phyloP scores from a whole-genome alignment of 108 stramenopile genomes.

The Cylindrotheca closterium region DNA sequence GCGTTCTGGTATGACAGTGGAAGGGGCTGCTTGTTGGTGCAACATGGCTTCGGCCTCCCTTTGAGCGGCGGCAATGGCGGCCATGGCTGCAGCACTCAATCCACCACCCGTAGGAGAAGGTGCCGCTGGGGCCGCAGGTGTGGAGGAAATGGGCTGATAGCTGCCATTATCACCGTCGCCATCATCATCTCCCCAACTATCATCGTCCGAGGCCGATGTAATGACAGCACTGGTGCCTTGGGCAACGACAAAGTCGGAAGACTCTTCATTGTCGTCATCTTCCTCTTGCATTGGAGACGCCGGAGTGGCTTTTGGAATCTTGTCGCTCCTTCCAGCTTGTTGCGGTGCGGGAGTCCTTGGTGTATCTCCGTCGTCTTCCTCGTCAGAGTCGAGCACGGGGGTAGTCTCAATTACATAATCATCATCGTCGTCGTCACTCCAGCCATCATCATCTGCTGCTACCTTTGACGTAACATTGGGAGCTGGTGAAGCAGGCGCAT shows the following conservation, averaged over 20 bases:
- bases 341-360: background rate
- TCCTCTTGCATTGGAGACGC: slow-evolving; percentile 1
- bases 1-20: background rate
- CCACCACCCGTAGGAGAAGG: slow-evolving; percentile 5
- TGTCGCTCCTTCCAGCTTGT: background rate
- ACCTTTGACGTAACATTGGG: background rate
- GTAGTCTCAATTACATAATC: slow-evolving; percentile 5
- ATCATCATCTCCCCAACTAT: background rate
- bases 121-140: background rate
- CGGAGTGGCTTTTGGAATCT: background rate
- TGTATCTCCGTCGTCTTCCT: background rate
- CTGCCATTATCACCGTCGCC: background rate
- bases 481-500: background rate
- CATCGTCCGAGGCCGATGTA: background rate
- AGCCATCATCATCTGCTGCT: background rate
- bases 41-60: slow-evolving; percentile 55
- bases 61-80: slow-evolving; percentile 52
- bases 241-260: slow-evolving; percentile 13
- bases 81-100: slow-evolving; percentile 46
- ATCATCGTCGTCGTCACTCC: slow-evolving; percentile 7
- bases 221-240: background rate
- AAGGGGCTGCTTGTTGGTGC: slow-evolving; percentile 3
- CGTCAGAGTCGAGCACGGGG: background rate
- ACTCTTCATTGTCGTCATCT: slow-evolving; percentile 11
- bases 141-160: too few species aligned